Conservation (phyloP, 495 filamentous ascomycete species). For the Parathielavia hyrcaniae region DNA sequence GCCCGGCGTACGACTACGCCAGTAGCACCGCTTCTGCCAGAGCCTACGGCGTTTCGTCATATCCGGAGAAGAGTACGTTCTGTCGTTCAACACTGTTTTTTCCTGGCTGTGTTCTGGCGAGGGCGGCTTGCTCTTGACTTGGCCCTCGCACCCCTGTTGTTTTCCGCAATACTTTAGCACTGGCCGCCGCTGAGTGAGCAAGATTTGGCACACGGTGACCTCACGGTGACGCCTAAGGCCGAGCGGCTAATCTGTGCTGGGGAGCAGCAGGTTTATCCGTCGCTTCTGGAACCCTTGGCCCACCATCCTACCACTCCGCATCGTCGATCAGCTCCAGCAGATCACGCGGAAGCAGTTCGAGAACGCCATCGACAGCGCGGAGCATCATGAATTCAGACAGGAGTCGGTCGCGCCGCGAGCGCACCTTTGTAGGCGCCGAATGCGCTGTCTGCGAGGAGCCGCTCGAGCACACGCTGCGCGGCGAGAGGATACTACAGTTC, state of each 20-base stretch:
- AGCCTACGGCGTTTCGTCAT: slow-evolving; percentile 28
- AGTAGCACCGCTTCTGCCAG: slow-evolving; percentile 26
- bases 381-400: slow-evolving; percentile 72
- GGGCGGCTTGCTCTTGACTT: neutral
- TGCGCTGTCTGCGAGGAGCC: slow-evolving; percentile 98
- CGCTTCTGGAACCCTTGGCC: slow-evolving; percentile 34
- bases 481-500: slow-evolving; percentile 92
- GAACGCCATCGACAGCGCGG: slow-evolving; percentile 23
- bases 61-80: slow-evolving; percentile 45
- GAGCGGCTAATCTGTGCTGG: slow-evolving; percentile 15
- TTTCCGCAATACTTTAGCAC: neutral
- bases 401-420: slow-evolving; percentile 73
- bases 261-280: slow-evolving; percentile 35
- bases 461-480: slow-evolving; percentile 89
- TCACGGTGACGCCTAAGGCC: slow-evolving; percentile 11
- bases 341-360: slow-evolving; percentile 37
- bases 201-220: neutral
- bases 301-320: slow-evolving; percentile 41
- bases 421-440: slow-evolving; percentile 90
- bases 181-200: slow-evolving; percentile 1
- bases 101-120: slow-evolving; percentile 3
- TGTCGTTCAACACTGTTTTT: neutral
- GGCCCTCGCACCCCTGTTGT: neutral
- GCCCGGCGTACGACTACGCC: slow-evolving; percentile 25
- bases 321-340: slow-evolving; percentile 37